Conservation (phyloP, 2,329 filamentous ascomycete genomes). For the Truncatella angustata region DNA sequence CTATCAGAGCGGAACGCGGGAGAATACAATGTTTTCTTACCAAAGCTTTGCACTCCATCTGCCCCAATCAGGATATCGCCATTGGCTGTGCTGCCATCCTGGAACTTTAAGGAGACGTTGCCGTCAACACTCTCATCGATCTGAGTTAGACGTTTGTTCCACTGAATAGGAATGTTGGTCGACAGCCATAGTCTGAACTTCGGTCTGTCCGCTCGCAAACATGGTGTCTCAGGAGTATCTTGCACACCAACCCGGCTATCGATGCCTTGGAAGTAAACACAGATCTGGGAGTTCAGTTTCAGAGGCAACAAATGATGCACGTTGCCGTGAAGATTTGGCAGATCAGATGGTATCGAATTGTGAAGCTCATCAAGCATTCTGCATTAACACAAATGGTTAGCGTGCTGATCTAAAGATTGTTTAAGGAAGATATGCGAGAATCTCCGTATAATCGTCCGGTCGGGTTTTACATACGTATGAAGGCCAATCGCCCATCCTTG, state of each 20-base stretch:
- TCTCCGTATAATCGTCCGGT: neutral
- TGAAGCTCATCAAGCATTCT: slow-evolving; percentile 7
- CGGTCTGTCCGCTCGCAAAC: slow-evolving; percentile 19
- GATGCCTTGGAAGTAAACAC: neutral
- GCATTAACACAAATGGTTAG: neutral
- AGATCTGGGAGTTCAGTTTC: slow-evolving; percentile 1
- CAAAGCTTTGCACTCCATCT: slow-evolving; percentile 23
- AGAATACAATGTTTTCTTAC: neutral
- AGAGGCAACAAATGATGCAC: neutral
- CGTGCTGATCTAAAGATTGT: neutral
- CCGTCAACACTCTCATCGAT: slow-evolving; percentile 16
- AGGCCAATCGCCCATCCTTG: slow-evolving; percentile 10
- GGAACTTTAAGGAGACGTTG: slow-evolving; percentile 20
- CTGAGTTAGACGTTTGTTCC: slow-evolving; percentile 17
- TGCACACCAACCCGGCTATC: slow-evolving; percentile 5
- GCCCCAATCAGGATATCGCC: slow-evolving; percentile 27
- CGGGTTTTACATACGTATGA: slow-evolving; percentile 2
- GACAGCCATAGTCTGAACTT: slow-evolving; percentile 24
- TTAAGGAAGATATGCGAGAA: neutral
- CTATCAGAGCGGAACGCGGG: neutral
- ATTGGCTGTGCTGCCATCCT: slow-evolving; percentile 21
- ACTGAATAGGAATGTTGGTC: slow-evolving; percentile 23
- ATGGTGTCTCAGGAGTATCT: slow-evolving; percentile 7
- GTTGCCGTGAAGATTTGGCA: neutral
- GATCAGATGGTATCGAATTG: neutral